These are phyloP conservation scores for Entamoeba histolytica DNA, from an alignment of 208 protist genomes.

Conservation along the genomic window DNA sequence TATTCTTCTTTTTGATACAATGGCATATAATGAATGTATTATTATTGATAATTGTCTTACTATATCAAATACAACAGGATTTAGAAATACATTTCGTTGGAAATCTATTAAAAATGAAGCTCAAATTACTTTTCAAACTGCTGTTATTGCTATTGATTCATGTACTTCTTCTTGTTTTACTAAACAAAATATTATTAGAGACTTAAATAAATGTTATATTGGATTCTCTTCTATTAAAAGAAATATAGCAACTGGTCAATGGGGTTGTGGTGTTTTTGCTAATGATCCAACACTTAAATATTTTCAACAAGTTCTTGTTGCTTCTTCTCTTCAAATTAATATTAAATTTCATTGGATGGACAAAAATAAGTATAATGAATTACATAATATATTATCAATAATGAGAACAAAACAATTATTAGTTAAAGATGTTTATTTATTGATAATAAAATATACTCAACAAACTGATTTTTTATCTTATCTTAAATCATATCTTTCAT, in stretches of 20 bases:
- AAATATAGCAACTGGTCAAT: background rate
- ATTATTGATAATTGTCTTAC: background rate
- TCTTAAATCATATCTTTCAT: background rate
- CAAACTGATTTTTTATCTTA: background rate
- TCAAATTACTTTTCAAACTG: background rate
- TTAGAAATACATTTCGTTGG: background rate
- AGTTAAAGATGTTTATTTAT: background rate
- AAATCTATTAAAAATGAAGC: background rate
- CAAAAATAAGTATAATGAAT: background rate
- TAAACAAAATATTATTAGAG: background rate
- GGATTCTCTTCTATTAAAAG: background rate
- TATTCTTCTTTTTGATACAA: background rate
- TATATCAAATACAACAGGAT: background rate
- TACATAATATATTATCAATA: background rate
- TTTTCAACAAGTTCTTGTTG: background rate
- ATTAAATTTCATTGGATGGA: background rate
- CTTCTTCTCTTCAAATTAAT: background rate
- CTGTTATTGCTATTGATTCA: background rate
- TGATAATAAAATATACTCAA: background rate
- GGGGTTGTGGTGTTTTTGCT: background rate
- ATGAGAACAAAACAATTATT: background rate
- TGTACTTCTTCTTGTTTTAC: background rate
- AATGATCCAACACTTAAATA: background rate
- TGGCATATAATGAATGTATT: background rate
- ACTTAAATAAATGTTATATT: background rate